Base-by-base conservation (phyloP, 179 eudicot species). In the Vitellaria paradoxa region DNA sequence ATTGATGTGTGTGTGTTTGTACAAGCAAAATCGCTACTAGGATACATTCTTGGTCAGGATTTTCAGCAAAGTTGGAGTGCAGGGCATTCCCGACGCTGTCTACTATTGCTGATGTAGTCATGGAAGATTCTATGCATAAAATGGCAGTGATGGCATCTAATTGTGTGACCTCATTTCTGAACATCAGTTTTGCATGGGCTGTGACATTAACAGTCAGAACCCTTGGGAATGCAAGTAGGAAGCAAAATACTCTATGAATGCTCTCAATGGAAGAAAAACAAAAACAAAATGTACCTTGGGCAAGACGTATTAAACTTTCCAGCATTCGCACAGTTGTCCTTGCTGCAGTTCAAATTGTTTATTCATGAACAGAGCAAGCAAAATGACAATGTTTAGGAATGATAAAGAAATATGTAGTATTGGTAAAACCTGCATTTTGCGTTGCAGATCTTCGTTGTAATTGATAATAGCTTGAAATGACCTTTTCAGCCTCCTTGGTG, bases 161-260 rank as follows among this genome's bases (percentile, higher is more conserved):
- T 47, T 79, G 85, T 60, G 90, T 91, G 49, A 95, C 99, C 86
- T 93, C 92, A 76, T 95, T 89, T 78, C 94, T 90, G 81, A 89
- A 93, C 99, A 93, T 93, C 74, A 95, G 82, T 70, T 96, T 95
- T 56, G 99, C 99, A 84, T 95, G 99, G 75, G 97, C 97, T 87
- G 85, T 70, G 82, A 70, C 46, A 69, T 72, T 6, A 52, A 73
- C 67, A 73, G 46, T n/a, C 20, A 6, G 2, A 55, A 69, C 30
- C 23, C 17, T 60, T 13, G 42, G 21, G 7, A 46, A 14, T 18
- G 59, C 3, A 65, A 73, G 23, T 50, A 30, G 37, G 37, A 30
- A 30, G 37, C 37, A 30, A 30, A 30, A 30, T 30, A 30, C 37
- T 30, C 37, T 30, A 30, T 2, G 2, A 30, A 30, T 30, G 37